Conservation (phyloP, 2,329 filamentous ascomycete genomes). For the Aspergillus viridinutans region DNA sequence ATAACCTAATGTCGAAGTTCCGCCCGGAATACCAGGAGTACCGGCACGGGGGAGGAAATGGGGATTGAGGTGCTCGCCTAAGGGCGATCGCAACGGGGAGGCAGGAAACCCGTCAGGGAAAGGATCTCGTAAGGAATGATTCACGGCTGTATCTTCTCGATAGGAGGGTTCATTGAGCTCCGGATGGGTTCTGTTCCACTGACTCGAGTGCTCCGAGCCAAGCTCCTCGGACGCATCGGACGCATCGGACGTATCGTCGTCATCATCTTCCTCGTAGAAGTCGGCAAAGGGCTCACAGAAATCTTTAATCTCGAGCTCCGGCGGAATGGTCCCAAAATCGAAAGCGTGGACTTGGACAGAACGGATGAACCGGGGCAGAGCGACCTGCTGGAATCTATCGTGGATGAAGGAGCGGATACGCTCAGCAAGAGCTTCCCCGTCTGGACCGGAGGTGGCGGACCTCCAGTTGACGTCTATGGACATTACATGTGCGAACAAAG, state of each 20-base stretch:
- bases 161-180: constrained; percentile 25
- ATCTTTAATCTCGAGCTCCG: constrained; percentile 88
- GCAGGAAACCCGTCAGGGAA: constrained; percentile 26
- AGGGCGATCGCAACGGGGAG: constrained; percentile 32
- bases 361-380: constrained; percentile 91
- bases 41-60: constrained; percentile 43
- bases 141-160: constrained; percentile 27
- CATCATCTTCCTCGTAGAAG: constrained; percentile 79
- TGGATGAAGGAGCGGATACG: constrained; percentile 90
- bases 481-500: constrained; percentile 54
- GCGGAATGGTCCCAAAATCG: constrained; percentile 79
- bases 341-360: constrained; percentile 93
- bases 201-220: constrained; percentile 21
- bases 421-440: constrained; percentile 79
- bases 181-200: constrained; percentile 16
- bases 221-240: constrained; percentile 36
- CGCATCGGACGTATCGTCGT: constrained; percentile 43
- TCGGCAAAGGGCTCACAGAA: constrained; percentile 93
- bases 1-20: constrained; percentile 48
- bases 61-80: constrained; percentile 37
- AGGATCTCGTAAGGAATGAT: constrained; percentile 26
- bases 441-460: constrained; percentile 80
- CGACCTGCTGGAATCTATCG: constrained; percentile 88
- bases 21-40: constrained; percentile 46
- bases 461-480: constrained; percentile 98